These are phyloP conservation scores for Coffea humblotiana DNA, from an alignment of 305 asterid species.

Conservation along the genomic window DNA sequence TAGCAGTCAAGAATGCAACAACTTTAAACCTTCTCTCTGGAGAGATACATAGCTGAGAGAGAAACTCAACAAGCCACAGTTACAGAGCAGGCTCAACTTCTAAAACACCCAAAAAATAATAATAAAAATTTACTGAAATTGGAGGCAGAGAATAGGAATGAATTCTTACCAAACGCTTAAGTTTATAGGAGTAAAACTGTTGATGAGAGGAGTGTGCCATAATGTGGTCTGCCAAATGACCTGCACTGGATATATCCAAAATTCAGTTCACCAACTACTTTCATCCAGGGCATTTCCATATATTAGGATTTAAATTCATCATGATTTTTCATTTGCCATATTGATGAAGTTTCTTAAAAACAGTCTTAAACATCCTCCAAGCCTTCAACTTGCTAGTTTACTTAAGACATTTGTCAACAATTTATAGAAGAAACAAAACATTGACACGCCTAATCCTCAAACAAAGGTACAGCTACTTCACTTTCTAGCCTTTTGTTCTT, in stretches of 20 bases:
- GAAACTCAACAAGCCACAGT: background rate
- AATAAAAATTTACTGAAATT: background rate
- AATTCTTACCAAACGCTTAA: conserved; percentile 66
- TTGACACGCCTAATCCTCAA: background rate
- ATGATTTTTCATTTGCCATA: background rate
- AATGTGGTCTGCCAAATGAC: conserved; percentile 73
- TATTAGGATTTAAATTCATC: background rate
- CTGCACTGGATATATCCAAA: conserved; percentile 60
- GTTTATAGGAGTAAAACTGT: conserved; percentile 70
- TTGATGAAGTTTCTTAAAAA: background rate
- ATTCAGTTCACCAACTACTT: conserved; percentile 27
- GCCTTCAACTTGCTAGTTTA: background rate
- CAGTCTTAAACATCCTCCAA: background rate
- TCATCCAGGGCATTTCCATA: background rate
- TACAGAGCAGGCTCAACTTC: background rate
- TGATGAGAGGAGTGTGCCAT: conserved; percentile 54
- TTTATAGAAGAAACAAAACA: background rate
- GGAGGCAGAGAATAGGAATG: background rate
- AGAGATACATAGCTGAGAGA: background rate
- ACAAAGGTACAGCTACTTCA: background rate
- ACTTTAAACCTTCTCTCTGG: background rate
- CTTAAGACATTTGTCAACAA: background rate
- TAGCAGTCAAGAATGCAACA: background rate
- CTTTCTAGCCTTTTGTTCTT: background rate
- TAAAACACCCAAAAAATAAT: background rate